These are phyloP conservation scores for Trifolium repens DNA, from an alignment of 306 rosid genomes.

Conservation along the genomic window DNA sequence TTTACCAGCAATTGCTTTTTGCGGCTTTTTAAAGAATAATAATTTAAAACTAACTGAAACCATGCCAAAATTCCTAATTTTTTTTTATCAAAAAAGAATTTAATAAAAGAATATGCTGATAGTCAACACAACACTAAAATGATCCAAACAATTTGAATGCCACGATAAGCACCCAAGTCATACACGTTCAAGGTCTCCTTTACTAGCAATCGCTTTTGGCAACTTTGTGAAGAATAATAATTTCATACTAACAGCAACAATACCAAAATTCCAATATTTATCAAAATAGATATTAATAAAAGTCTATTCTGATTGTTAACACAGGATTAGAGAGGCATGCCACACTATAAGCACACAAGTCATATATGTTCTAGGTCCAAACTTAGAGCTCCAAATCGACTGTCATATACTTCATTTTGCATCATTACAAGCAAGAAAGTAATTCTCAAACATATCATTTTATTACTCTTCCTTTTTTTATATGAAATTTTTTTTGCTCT, in stretches of 20 bases:
- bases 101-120: constrained; percentile 1
- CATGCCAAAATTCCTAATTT: constrained; percentile 12
- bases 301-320: constrained; percentile 1
- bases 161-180: no score
- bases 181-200: background rate
- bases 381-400: constrained; percentile 10
- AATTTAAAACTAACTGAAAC: background rate
- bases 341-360: constrained; percentile 13
- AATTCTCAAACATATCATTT: constrained; percentile 8
- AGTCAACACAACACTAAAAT: background rate
- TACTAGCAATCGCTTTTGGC: constrained; percentile 18
- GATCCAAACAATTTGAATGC: no score
- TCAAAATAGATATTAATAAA: constrained; percentile 3
- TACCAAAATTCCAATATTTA: constrained; percentile 13
- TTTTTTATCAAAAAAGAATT: constrained; percentile 1
- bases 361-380: constrained; percentile 25
- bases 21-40: background rate
- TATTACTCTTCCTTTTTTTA: background rate
- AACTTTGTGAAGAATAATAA: background rate
- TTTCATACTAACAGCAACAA: background rate
- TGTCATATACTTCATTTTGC: constrained; percentile 30
- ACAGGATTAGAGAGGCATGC: constrained; percentile 3
- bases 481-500: background rate
- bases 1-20: constrained; percentile 7
- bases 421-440: background rate